Base-by-base conservation (phyloP, 2,329 filamentous ascomycete genomes). In the Ophiostoma sp. region DNA sequence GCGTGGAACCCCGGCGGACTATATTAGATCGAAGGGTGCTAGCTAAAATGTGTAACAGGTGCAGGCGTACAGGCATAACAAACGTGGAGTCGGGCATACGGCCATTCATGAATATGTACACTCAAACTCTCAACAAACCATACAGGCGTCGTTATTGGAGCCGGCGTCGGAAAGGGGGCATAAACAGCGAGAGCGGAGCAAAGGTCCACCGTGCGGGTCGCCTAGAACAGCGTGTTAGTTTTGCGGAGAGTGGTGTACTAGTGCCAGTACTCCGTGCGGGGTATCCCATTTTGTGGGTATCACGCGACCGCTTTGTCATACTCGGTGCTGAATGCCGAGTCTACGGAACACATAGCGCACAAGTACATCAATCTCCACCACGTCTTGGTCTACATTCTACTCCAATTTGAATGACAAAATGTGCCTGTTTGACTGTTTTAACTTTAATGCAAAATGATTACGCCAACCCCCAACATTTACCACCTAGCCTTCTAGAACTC, bases 151-250 rank as follows among this genome's bases (percentile, higher is more conserved):
- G 4, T 27, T 27, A 27, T 57, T 57, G 52, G n/a, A 57, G 52
- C 27, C 4, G 23, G 23, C 23, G 20, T 57, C n/a, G 4, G 20
- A 57, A 57, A 57, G 52, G 4, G 52, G 52, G 52, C n/a, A 57
- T 57, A 57, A 57, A 57, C 52, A 57, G 52, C 52, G 52, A 57
- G 23, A 27, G 52, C 52, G 52, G 52, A 27, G 52, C n/a, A 27
- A 13, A 4, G 44, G 20, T 17, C 44, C 44, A 48, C 44, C 36
- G 17, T 57, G 52, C 15, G 52, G 52, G 52, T 13, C 52, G 23
- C 23, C 52, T 11, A 13, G 23, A 52, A 7, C 20, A 27, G 52
- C 41, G 41, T 20, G 41, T 48, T 13, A 13, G 2, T 57, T 57
- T 57, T 57, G 52, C 52, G 52, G 52, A n/a, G 52, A 23, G 27